Percentiles rank a stretch among this genome's conserved stretches.
phyloP scores from a whole-genome alignment of 2,329 filamentous ascomycete species.

The Cercospora sp. region DNA sequence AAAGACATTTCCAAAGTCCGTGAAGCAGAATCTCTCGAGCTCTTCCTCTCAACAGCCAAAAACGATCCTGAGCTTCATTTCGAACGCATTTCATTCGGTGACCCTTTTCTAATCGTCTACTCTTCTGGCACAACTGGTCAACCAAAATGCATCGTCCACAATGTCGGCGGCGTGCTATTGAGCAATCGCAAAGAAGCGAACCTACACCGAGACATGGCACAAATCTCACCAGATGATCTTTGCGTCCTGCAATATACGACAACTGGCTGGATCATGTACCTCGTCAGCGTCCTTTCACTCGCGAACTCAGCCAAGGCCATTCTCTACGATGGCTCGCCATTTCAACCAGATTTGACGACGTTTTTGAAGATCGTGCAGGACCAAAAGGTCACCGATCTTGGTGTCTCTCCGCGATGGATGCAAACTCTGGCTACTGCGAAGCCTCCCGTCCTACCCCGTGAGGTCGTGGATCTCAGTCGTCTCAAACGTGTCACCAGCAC shows the following conservation, averaged over 20 bases:
- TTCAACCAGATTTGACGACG: slow-evolving; percentile 65
- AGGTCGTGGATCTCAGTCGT: slow-evolving; percentile 61
- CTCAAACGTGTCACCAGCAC: slow-evolving; percentile 68
- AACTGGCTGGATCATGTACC: slow-evolving; percentile 89
- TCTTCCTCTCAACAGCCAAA: slow-evolving; percentile 44
- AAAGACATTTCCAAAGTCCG: slow-evolving; percentile 60
- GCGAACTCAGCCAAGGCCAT: slow-evolving; percentile 62
- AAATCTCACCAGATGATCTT: slow-evolving; percentile 34
- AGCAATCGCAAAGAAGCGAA: slow-evolving; percentile 61
- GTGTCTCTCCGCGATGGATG: slow-evolving; percentile 75
- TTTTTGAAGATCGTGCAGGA: slow-evolving; percentile 64
- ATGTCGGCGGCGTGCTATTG: slow-evolving; percentile 64
- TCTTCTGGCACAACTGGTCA: slow-evolving; percentile 78
- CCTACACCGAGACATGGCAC: slow-evolving; percentile 52
- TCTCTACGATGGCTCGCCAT: slow-evolving; percentile 82
- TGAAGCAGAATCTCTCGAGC: slow-evolving; percentile 45
- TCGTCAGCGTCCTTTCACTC: slow-evolving; percentile 60
- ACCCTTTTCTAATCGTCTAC: slow-evolving; percentile 73
- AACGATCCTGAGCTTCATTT: slow-evolving; percentile 52
- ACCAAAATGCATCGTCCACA: slow-evolving; percentile 85
- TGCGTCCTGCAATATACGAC: slow-evolving; percentile 61
- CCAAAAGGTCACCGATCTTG: slow-evolving; percentile 69
- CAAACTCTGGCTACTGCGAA: slow-evolving; percentile 67
- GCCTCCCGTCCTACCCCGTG: slow-evolving; percentile 57
- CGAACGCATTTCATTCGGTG: slow-evolving; percentile 64